Evolutionary conservation across 352 stramenopile species (phyloP), one percentile per base, ranked within the genome.

Genomic region (Peronosclerospora sorghi): DNA sequence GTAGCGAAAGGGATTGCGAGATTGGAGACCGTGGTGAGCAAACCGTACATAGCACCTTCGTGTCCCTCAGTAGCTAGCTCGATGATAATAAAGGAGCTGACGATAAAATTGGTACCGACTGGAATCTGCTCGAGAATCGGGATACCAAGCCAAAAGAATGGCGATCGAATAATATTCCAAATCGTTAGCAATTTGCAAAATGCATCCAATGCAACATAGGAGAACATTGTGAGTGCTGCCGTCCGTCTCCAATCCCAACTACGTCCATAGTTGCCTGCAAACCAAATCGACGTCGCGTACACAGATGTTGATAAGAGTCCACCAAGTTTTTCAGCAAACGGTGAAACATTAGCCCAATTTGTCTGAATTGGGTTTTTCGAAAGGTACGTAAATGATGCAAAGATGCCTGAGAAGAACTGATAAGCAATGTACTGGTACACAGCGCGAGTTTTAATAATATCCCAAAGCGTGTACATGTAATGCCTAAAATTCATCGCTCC

Each of bases 301-400:
- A 63, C 51, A 17, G 75, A 41, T n/a, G 60, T 73, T 1, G 68
- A 65, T 5, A 69, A 49, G 45, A 83, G 73, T 8, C 53, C 52
- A 57, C 73, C 74, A 24, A 82, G 42, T 23, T 58, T 81, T 15
- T 61, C 46, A 48, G 81, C 81, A 36, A 83, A 69, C 18, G 68
- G 60, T 7, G 66, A 78, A 5, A 65, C 69, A 19, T 83, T 69
- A 9, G 75, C 65, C 73, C 67, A 83, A 36, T 62, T 64, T 2
- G 62, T 19, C 29, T 77, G 68, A 40, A 83, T 73, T 39, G 73
- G 68, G 35, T 63, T 70, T 8, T 56, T 72, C 0, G 59, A 59
- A 8, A 77, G 68, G 26, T 66, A 73, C 42, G 75, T 81, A 41
- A 85, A 83, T 37, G 54, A 76, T 47, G 77, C 67, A 45, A 82